Percentiles rank a stretch among this genome's conserved stretches.
phyloP scores from a whole-genome alignment of 1,284 basidiomycete genomes.

The Cutaneotrichosporon curvatum region DNA sequence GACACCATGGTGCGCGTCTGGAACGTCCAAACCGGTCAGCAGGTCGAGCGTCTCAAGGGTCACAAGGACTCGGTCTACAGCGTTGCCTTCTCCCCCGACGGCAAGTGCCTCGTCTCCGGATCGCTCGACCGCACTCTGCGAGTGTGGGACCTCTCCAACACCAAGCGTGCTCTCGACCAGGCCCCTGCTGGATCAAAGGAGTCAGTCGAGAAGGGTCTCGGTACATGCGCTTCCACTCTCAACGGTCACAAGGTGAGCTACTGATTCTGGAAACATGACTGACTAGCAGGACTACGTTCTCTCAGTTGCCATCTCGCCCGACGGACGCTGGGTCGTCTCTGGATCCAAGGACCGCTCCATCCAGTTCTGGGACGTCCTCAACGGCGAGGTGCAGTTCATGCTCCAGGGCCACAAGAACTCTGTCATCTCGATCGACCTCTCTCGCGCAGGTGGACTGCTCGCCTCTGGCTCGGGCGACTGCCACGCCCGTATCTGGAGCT shows the following conservation, averaged over 20 bases:
- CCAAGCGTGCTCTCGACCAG: conserved; percentile 38
- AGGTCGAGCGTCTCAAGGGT: conserved; percentile 68
- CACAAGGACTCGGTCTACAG: conserved; percentile 77
- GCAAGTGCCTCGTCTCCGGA: conserved; percentile 65
- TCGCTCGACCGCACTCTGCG: conserved; percentile 81
- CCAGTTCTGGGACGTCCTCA: conserved; percentile 76
- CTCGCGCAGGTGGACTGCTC: conserved; percentile 63
- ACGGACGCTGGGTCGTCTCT: conserved; percentile 80
- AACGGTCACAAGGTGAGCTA: conserved; percentile 71
- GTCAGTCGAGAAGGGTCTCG: conserved; percentile 45
- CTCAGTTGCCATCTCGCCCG: conserved; percentile 63
- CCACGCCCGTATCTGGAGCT: conserved; percentile 67
- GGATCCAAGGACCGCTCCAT: conserved; percentile 86
- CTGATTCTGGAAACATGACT: neutral
- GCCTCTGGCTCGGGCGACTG: conserved; percentile 85
- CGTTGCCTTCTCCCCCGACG: conserved; percentile 81
- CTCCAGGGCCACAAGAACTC: conserved; percentile 86
- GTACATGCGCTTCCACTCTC: conserved; percentile 67
- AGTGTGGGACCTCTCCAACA: conserved; percentile 65
- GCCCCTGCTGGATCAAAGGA: conserved; percentile 28
- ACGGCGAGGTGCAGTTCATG: conserved; percentile 69
- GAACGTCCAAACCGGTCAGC: conserved; percentile 65
- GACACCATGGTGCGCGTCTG: conserved; percentile 81
- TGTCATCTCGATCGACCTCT: conserved; percentile 78
- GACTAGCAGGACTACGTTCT: conserved; percentile 45